Evolutionary conservation across 2,329 filamentous ascomycete species (phyloP), one percentile per base, ranked within the genome.

Genomic region (Aureobasidium uvarum): DNA sequence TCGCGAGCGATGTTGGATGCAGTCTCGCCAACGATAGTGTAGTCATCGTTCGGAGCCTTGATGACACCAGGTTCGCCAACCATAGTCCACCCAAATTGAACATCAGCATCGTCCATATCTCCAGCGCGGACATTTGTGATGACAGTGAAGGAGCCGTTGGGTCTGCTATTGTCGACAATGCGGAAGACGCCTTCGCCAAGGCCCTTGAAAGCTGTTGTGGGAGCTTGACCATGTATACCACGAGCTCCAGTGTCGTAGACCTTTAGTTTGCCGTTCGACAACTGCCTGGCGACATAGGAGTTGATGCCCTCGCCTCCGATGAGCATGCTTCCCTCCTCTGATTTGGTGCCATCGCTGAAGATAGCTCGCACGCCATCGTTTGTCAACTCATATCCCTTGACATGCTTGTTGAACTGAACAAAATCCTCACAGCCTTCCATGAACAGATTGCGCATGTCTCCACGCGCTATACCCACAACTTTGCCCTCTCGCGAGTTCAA

Each of bases 51-150:
- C 0, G 86, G 85, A 0, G 84, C 77, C 0, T 75, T 73, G 67
- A 89, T 84, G 0, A 84, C 81, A 2, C 85, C 85, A 0, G 86
- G 85, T 20, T 81, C 75, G 5, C 80, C 85, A 4, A 76, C 79
- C 81, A 89, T 81, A 0, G 86, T 89, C 86, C 86, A 89, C 2
- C 86, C 86, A 67, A 89, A 86, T 25, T 83, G 65, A 1, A 86
- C 64, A 46, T 80, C 72, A 0, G 84, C 82, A 67, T 88, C 80
- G 69, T 88, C 78, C 82, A 84, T 84, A 50, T 88, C 85, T 6
- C 77, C 79, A 0, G 85, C 72, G 1, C 86, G 81, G 0, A 89
- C 84, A 62, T 89, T 89, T 1, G 86, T 89, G 55, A 89, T 89
- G 66, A 84, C 70, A 65, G 81, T 84, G 1, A 86, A 75, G 7